A percentile compares a stretch with the other conserved stretches of the same genome.
Evolutionary conservation across 352 stramenopile species (phyloP).

Genomic region (Globisporangium megalacanthum): DNA sequence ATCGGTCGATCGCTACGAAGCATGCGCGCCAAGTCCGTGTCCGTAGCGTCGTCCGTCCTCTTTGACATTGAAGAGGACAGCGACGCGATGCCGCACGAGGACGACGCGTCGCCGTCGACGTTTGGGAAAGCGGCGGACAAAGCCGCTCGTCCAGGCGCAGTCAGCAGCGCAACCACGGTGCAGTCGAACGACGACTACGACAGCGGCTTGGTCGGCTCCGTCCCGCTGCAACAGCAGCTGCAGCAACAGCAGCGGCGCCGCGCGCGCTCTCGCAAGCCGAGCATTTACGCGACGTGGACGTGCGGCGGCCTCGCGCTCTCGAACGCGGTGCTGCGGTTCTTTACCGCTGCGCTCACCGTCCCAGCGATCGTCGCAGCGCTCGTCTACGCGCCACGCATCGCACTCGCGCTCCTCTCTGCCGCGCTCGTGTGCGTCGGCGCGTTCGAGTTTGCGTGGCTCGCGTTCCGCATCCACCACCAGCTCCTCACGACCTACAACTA

Average conservation of each 20-base stretch:
- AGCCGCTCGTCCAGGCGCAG: constrained; percentile 18
- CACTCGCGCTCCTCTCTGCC: constrained; percentile 18
- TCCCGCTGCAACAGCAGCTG: neutral
- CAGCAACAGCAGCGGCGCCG: constrained; percentile 16
- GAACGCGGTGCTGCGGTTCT: constrained; percentile 27
- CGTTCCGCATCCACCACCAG: constrained; percentile 40
- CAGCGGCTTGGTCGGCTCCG: constrained; percentile 5
- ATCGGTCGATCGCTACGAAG: no score
- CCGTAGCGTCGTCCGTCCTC: constrained; percentile 23
- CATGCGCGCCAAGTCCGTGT: constrained; percentile 17
- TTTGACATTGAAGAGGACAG: constrained; percentile 43
- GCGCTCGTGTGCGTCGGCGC: constrained; percentile 31
- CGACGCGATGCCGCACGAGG: constrained; percentile 5
- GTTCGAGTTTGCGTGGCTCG: constrained; percentile 55
- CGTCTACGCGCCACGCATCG: constrained; percentile 28
- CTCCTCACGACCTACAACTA: constrained; percentile 36
- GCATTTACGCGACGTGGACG: constrained; percentile 31
- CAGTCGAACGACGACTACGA: constrained; percentile 18
- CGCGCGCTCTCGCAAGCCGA: constrained; percentile 30
- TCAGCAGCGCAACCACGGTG: constrained; percentile 16
- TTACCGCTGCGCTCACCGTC: constrained; percentile 22
- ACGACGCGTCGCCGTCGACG: constrained; percentile 15
- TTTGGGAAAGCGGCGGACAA: constrained; percentile 15
- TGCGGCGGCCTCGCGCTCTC: constrained; percentile 32
- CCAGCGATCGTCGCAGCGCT: constrained; percentile 27